phyloP scores from a whole-genome alignment of 1,284 basidiomycete species.

The Ceratobasidium sp. region DNA sequence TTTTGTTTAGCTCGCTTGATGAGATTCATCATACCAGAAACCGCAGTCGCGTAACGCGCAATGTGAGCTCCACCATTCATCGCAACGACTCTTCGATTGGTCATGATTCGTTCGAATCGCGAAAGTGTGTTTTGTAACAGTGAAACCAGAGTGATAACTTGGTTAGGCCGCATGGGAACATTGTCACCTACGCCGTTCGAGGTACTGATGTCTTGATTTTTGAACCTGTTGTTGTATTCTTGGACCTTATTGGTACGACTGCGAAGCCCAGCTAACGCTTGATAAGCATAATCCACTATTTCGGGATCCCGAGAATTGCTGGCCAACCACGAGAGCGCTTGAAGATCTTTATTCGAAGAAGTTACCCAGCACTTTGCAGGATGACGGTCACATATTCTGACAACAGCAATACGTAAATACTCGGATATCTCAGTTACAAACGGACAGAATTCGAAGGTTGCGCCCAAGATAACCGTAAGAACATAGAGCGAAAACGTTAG shows the following conservation, averaged over 20 bases:
- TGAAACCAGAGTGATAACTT: background rate
- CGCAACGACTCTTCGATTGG: background rate
- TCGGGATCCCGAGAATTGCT: conserved; percentile 9
- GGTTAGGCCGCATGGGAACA: background rate
- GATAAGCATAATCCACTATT: conserved; percentile 6
- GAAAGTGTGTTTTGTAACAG: background rate
- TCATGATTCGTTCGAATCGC: conserved; percentile 1
- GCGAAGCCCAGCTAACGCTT: conserved; percentile 1
- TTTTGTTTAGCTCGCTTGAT: background rate
- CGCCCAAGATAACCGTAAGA: background rate
- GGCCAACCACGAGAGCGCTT: conserved; percentile 10
- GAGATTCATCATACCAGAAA: background rate
- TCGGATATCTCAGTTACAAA: conserved; percentile 10
- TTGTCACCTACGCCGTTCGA: background rate
- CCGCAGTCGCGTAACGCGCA: conserved; percentile 1
- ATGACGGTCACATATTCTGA: background rate
- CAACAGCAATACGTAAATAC: background rate
- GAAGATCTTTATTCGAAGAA: background rate
- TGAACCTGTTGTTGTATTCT: background rate
- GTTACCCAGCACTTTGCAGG: no score
- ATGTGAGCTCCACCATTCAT: background rate
- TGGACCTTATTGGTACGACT: background rate
- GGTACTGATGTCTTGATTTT: no score
- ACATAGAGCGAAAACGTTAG: background rate
- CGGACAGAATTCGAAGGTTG: conserved; percentile 1